These are phyloP conservation scores for Tetrahymena thermophila DNA, from an alignment of 73 alveolate genomes.

Conservation along the genomic window DNA sequence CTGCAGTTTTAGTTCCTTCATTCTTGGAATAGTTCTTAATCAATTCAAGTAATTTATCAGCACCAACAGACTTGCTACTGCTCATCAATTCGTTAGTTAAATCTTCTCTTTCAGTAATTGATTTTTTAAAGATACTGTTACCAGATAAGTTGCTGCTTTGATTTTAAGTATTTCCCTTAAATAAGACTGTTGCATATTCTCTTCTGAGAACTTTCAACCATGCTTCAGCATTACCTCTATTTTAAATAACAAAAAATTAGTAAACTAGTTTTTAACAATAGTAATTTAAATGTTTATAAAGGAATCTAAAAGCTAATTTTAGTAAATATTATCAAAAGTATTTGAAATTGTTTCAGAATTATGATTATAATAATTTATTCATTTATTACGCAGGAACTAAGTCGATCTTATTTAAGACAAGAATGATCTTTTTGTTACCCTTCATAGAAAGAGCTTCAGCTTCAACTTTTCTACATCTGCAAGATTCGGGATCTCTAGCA, in stretches of 20 bases:
- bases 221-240: constrained; percentile 73
- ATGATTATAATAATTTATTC: not conserved
- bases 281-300: not conserved
- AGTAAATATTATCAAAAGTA: not conserved
- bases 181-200: constrained; percentile 80
- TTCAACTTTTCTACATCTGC: constrained; percentile 87
- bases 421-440: constrained; percentile 80
- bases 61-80: constrained; percentile 84
- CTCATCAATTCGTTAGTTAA: constrained; percentile 76
- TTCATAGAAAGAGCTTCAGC: constrained; percentile 53
- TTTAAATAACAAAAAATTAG: not conserved
- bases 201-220: constrained; percentile 82
- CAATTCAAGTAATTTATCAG: constrained; percentile 88
- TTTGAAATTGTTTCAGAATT: not conserved
- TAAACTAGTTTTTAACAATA: too few relatives aligned
- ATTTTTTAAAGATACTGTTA: constrained; percentile 69
- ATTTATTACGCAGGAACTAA: constrained; percentile 79
- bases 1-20: constrained; percentile 67
- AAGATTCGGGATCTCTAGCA: constrained; percentile 96
- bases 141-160: constrained; percentile 72
- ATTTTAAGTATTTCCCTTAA: constrained; percentile 83
- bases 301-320: too few relatives aligned
- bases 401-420: constrained; percentile 93
- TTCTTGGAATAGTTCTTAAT: constrained; percentile 90
- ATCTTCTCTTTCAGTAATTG: constrained; percentile 65